Evolutionary conservation across 1,284 basidiomycete species (phyloP), one percentile per base, ranked within the genome.

Genomic region (Rhodotorula sp.): DNA sequence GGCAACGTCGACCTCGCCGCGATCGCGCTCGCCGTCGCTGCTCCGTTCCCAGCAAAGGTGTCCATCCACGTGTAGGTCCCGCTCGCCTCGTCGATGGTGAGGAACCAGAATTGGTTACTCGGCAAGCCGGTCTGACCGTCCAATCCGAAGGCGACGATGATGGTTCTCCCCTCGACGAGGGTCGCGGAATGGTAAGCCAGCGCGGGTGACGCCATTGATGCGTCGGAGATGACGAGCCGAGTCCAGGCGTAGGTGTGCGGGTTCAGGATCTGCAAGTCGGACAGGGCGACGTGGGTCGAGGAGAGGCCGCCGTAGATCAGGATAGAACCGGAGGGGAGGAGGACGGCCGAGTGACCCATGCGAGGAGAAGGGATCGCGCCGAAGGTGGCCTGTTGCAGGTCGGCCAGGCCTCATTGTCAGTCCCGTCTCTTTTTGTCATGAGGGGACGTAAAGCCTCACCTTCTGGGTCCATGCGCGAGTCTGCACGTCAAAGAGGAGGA

Each of bases 151-250:
- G 77, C 78, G 38, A 78, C 72, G 34, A 82, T 71, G 61, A 82
- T 71, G 18, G 67, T 63, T 8, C 78, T 76, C 15, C 78, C 67
- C 15, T 69, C 71, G 18, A 78, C 72, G 69, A 79, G 70, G 16
- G 78, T 77, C 5, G 80, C 78, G 15, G 78, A 76, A 68, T 82
- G 81, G 71, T 75, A 82, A 1, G 80, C 80, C 31, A 78, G 66
- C 4, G 73, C 66, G 5, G 80, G 80, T 3, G 77, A 65, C 10
- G 26, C 3, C 31, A 73, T 31, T 2, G 68, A 69, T 57, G 68
- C 64, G 49, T 67, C 59, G 5, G 73, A 65, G 19, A 67, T 66
- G 14, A 48, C 49, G 72, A 79, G 78, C 16, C 62, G 48, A 0
- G 78, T 76, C 31, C 78, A 80, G n/a, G 66, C 62, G 66, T 70